A percentile compares a stretch with the other conserved stretches of the same genome.
Evolutionary conservation across 2,329 filamentous ascomycete species (phyloP).

Genomic region (Aspergillus sp.): DNA sequence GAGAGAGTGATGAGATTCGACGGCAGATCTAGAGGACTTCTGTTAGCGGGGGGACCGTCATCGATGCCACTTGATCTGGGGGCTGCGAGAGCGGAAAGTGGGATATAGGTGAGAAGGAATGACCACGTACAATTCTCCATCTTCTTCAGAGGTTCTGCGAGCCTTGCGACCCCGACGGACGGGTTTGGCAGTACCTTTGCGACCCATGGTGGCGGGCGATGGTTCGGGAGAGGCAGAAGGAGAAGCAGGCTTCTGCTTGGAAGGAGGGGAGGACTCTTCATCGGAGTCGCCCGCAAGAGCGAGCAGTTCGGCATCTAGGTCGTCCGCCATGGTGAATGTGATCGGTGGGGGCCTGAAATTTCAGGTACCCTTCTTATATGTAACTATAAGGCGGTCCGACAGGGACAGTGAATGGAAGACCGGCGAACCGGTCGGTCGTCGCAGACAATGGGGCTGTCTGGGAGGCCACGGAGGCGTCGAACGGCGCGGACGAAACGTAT

Average conservation of each 20-base stretch:
- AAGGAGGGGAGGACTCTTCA: conserved; percentile 51
- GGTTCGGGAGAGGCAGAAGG: conserved; percentile 48
- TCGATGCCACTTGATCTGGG: too few species aligned
- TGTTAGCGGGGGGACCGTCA: conserved; percentile 10
- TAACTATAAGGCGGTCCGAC: neutral
- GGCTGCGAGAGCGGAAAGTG: conserved; percentile 2
- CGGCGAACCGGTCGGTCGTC: neutral
- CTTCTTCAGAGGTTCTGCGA: conserved; percentile 66
- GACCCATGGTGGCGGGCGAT: conserved; percentile 43
- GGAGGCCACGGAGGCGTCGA: conserved; percentile 8
- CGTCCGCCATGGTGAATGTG: conserved; percentile 64
- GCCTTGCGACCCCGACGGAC: conserved; percentile 44
- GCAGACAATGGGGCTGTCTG: conserved; percentile 16
- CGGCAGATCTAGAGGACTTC: conserved; percentile 58
- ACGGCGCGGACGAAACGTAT: conserved; percentile 8
- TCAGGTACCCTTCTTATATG: conserved; percentile 3
- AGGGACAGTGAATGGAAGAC: neutral
- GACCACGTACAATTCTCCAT: conserved; percentile 74
- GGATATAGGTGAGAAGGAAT: neutral
- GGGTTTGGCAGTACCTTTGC: conserved; percentile 45
- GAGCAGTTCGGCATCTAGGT: conserved; percentile 89
- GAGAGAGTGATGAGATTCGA: conserved; percentile 67
- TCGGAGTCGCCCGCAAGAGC: conserved; percentile 74
- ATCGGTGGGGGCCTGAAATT: conserved; percentile 7
- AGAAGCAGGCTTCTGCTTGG: conserved; percentile 56